Conservation (phyloP, 345 rosid species). For the Boechera retrofracta region DNA sequence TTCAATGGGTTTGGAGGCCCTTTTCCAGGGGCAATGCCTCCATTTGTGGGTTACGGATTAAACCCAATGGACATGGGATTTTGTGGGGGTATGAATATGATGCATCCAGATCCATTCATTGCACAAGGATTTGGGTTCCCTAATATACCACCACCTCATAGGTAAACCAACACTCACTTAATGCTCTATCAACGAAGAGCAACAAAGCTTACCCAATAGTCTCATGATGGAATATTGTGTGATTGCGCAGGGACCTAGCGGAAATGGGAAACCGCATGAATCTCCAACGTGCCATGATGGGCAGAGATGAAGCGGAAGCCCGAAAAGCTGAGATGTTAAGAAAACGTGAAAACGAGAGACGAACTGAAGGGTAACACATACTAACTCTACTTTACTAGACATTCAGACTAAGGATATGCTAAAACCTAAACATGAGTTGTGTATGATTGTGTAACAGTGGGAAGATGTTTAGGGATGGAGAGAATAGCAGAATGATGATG, state of each 20-base stretch:
- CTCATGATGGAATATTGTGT: conserved; percentile 9
- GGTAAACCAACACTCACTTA: conserved; percentile 31
- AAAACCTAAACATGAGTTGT: neutral
- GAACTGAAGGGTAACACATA: conserved; percentile 67
- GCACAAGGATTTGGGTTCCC: conserved; percentile 49
- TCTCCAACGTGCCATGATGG: conserved; percentile 77
- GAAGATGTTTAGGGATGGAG: conserved; percentile 78
- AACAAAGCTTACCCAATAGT: neutral
- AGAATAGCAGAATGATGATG: conserved; percentile 70
- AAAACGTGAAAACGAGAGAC: conserved; percentile 81
- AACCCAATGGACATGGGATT: conserved; percentile 46
- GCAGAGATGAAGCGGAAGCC: conserved; percentile 91
- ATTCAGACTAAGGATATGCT: neutral
- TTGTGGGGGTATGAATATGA: conserved; percentile 47
- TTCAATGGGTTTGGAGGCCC: conserved; percentile 47
- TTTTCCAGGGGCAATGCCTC: conserved; percentile 44
- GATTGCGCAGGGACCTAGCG: conserved; percentile 70
- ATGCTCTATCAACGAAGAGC: conserved; percentile 10
- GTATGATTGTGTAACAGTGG: conserved; percentile 49
- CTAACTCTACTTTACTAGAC: neutral
- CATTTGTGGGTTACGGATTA: conserved; percentile 46
- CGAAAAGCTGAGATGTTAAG: conserved; percentile 86
- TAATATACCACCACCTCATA: conserved; percentile 48
- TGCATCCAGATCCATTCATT: conserved; percentile 50
- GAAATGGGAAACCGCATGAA: conserved; percentile 86